Evolutionary conservation across 129 eudicot species (phyloP).

Genomic region (Lactuca sativa): DNA sequence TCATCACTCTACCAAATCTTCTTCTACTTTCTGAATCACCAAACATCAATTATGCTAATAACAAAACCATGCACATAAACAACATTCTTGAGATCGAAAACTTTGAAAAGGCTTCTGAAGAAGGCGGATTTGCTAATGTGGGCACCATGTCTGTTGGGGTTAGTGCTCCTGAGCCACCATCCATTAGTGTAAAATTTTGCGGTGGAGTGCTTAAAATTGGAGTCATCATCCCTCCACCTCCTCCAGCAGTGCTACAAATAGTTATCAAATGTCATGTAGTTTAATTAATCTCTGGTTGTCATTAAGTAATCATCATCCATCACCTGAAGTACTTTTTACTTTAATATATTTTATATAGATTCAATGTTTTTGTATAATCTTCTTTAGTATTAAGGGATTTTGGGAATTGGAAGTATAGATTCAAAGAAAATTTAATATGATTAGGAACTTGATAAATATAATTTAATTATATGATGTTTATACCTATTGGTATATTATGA

Average conservation of each 20-base stretch:
- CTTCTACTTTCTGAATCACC: constrained; percentile 16
- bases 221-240: not conserved
- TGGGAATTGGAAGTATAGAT: too few relatives aligned
- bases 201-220: constrained; percentile 12
- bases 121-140: not conserved
- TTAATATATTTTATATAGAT: too few relatives aligned
- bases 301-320: too few relatives aligned
- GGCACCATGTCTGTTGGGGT: constrained; percentile 19
- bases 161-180: constrained; percentile 3
- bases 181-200: constrained; percentile 12
- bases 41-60: constrained; percentile 12
- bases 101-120: constrained; percentile 12
- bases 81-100: not conserved
- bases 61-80: constrained; percentile 13
- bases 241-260: constrained; percentile 18
- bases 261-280: not conserved
- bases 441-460: too few relatives aligned
- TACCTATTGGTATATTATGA: too few relatives aligned
- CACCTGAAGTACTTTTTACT: too few relatives aligned
- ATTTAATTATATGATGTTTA: too few relatives aligned
- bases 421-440: too few relatives aligned
- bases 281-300: not conserved
- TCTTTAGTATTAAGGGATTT: too few relatives aligned
- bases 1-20: constrained; percentile 8
- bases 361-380: too few relatives aligned